Percentiles rank a stretch among this genome's conserved stretches.
Conservation (phyloP, 208 protist genomes). For the Trypanosoma congolense region DNA sequence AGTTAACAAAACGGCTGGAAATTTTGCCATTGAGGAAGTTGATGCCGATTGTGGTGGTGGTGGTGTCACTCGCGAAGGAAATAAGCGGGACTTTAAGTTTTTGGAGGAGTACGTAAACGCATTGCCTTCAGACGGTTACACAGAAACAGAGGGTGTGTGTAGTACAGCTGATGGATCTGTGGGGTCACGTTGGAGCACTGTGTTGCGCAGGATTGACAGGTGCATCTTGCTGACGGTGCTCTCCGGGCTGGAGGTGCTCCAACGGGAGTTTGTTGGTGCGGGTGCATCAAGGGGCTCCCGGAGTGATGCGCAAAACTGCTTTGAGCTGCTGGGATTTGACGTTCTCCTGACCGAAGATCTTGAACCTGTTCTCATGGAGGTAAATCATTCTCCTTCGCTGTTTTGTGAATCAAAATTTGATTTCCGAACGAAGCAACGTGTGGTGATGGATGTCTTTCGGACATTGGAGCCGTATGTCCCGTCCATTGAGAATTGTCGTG, state of each 20-base stretch:
- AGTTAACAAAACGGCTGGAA: conserved; percentile 64
- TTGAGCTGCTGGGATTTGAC: conserved; percentile 90
- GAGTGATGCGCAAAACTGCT: conserved; percentile 61
- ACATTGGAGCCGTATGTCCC: conserved; percentile 49
- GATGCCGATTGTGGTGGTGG: conserved; percentile 1
- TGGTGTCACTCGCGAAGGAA: conserved; percentile 19
- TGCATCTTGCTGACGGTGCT: conserved; percentile 84
- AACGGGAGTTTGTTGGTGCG: conserved; percentile 61
- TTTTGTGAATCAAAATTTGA: conserved; percentile 82
- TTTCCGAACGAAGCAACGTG: conserved; percentile 64
- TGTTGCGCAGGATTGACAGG: conserved; percentile 57
- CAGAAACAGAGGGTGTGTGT: background rate
- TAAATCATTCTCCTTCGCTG: conserved; percentile 89
- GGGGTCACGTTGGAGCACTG: conserved; percentile 32
- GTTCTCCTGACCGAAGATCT: conserved; percentile 59
- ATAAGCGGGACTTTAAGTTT: conserved; percentile 58
- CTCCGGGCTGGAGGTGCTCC: conserved; percentile 68
- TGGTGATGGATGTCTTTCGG: conserved; percentile 65
- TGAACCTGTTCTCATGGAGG: conserved; percentile 80
- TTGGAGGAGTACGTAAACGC: conserved; percentile 32
- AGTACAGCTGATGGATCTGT: background rate
- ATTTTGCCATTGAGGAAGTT: conserved; percentile 14
- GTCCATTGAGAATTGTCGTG: conserved; percentile 13
- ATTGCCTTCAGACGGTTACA: background rate
- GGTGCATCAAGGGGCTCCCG: conserved; percentile 37